These are phyloP conservation scores for Blastobotrys terrestris DNA, from an alignment of 805 yeast species.

Conservation along the genomic window DNA sequence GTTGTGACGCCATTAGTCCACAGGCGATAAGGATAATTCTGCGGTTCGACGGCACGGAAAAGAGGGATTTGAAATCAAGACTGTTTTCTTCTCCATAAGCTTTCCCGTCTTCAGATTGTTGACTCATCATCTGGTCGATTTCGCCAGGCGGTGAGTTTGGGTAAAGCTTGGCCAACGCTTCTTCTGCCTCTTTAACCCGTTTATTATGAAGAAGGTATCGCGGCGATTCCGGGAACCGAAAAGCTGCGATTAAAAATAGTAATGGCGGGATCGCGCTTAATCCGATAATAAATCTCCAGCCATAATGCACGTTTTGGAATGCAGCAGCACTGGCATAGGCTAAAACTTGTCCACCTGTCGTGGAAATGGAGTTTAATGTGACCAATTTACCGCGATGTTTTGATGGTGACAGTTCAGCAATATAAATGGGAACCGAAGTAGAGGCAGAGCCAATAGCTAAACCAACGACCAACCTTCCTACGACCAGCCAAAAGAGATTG, in stretches of 20 bases:
- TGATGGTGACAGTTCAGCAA: slow-evolving; percentile 43
- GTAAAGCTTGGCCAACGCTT: slow-evolving; percentile 60
- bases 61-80: not conserved
- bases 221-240: slow-evolving; percentile 92
- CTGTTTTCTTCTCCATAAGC: not conserved
- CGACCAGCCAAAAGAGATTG: slow-evolving; percentile 81
- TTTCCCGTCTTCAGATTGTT: slow-evolving; percentile 43
- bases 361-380: slow-evolving; percentile 77
- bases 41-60: slow-evolving; percentile 45
- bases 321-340: slow-evolving; percentile 87
- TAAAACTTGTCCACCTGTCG: slow-evolving; percentile 91
- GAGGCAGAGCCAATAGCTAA: slow-evolving; percentile 68
- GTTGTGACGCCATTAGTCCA: slow-evolving; percentile 94
- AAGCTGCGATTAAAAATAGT: slow-evolving; percentile 66
- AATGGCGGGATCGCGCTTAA: slow-evolving; percentile 82
- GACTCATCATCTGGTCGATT: slow-evolving; percentile 53
- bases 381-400: slow-evolving; percentile 19
- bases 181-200: slow-evolving; percentile 55
- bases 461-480: slow-evolving; percentile 66
- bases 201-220: slow-evolving; percentile 75
- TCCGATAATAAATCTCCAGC: slow-evolving; percentile 93
- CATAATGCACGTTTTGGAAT: slow-evolving; percentile 59
- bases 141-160: slow-evolving; percentile 53
- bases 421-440: slow-evolving; percentile 55
- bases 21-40: slow-evolving; percentile 87